Evolutionary conservation across 805 yeast genomes (phyloP), one percentile per base, ranked within the genome.

Genomic region (Cephaloascus albidus): DNA sequence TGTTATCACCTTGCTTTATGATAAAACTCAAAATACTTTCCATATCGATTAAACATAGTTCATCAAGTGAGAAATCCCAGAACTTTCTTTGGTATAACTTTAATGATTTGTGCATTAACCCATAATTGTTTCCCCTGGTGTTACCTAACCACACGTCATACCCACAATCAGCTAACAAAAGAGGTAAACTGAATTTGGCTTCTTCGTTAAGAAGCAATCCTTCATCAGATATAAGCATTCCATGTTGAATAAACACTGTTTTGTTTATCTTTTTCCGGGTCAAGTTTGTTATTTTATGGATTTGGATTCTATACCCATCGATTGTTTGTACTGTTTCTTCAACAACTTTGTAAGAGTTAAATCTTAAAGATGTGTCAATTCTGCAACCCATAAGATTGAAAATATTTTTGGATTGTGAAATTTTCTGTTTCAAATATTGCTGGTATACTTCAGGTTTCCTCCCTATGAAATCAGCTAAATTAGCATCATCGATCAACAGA

Each of bases 71-170:
- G 16, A 36, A 36, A 23, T 36, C 23, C 38, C 38, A 36, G 38
- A 36, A 36, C 18, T 16, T 17, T 12, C 16, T 3, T 18, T 17
- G n/a, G 23, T 4, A 14, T 14, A n/a, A 10, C 6, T 10, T 8
- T n/a, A 4, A 15, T 26, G 38, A 12, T 36, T 36, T 4, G 26
- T 32, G 23, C 18, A 36, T 27, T 36, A 36, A 20, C 6, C 28
- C 28, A 61, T 90, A 90, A 62, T 90, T 93, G 61, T 90, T 93
- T 10, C 96, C 96, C 41, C 96, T 70, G 53, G 85, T 87, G 57
- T 86, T 87, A 1, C 97, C 97, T 45, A 90, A 65, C 90, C 95
- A 90, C 4, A 90, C 97, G 54, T 90, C 98, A 57, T 77, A 90
- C 1, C 97, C 97, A 36, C 77, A 56, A 42, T 88, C 87, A 43